Percentiles rank a stretch among this genome's conserved stretches.
These are phyloP conservation scores for Nyssa sinensis DNA, from an alignment of 148 eudicot species.

Conservation along the genomic window DNA sequence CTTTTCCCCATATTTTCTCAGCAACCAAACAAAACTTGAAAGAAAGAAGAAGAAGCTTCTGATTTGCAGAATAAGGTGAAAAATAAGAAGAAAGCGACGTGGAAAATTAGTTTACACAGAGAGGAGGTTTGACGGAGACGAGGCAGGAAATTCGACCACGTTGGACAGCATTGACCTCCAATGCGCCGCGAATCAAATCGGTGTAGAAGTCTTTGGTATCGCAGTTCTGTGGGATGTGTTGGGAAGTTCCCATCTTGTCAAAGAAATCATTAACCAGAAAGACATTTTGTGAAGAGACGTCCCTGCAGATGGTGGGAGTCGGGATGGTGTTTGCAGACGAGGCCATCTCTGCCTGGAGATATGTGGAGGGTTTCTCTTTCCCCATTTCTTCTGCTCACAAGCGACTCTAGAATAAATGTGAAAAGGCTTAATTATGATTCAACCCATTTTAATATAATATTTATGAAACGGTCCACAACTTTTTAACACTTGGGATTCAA, in stretches of 20 bases:
- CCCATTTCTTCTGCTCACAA: too few relatives aligned
- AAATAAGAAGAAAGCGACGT: neutral
- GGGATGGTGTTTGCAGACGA: neutral
- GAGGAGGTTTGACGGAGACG: slow-evolving; percentile 40
- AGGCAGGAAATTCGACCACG: slow-evolving; percentile 47
- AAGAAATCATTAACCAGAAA: neutral
- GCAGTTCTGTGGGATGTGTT: neutral
- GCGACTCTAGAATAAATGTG: too few relatives aligned
- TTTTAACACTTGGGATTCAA: too few relatives aligned
- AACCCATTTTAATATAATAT: too few relatives aligned
- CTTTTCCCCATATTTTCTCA: neutral
- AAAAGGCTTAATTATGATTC: too few relatives aligned
- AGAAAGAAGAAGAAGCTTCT: too few relatives aligned
- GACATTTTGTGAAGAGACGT: neutral
- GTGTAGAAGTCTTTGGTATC: neutral
- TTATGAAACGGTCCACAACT: too few relatives aligned
- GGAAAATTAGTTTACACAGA: slow-evolving; percentile 27
- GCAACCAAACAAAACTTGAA: neutral
- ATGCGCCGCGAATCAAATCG: slow-evolving; percentile 24
- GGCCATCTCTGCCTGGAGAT: too few relatives aligned
- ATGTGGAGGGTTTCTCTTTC: too few relatives aligned
- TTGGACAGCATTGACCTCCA: slow-evolving; percentile 32
- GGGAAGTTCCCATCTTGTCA: neutral
- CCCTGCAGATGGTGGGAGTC: neutral
- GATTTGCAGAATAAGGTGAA: neutral